Percentiles rank a stretch among this genome's conserved stretches.
phyloP scores from a whole-genome alignment of 169 alveolate genomes.

The Plasmodium knowlesi region DNA sequence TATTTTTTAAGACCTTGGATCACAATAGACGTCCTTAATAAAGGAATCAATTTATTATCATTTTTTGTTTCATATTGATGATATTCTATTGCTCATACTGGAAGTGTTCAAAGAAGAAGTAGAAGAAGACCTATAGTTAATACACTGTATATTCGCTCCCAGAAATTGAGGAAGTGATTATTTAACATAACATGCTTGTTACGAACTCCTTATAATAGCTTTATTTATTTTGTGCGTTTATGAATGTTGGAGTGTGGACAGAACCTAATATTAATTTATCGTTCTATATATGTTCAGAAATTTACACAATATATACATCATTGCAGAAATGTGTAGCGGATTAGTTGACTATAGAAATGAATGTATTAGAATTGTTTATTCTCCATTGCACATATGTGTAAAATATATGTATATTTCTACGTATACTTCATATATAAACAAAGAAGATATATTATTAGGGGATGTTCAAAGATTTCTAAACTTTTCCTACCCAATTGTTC shows the following conservation, averaged over 20 bases:
- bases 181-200: neutral
- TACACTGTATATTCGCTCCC: neutral
- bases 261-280: neutral
- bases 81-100: neutral
- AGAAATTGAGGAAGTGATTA: neutral
- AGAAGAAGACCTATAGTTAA: neutral
- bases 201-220: neutral
- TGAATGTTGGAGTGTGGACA: neutral
- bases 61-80: neutral
- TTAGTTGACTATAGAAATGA: neutral
- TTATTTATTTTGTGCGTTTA: neutral
- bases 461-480: neutral
- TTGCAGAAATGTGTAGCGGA: neutral
- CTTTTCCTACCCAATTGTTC: neutral
- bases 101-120: neutral
- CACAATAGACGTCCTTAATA: neutral
- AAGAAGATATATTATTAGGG: neutral
- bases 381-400: neutral
- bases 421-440: neutral
- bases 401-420: neutral
- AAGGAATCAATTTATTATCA: neutral
- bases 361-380: neutral
- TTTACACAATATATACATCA: neutral
- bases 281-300: neutral
- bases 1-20: neutral